Base-by-base conservation (phyloP, 2,329 filamentous ascomycete genomes). In the Hortaea werneckii region DNA sequence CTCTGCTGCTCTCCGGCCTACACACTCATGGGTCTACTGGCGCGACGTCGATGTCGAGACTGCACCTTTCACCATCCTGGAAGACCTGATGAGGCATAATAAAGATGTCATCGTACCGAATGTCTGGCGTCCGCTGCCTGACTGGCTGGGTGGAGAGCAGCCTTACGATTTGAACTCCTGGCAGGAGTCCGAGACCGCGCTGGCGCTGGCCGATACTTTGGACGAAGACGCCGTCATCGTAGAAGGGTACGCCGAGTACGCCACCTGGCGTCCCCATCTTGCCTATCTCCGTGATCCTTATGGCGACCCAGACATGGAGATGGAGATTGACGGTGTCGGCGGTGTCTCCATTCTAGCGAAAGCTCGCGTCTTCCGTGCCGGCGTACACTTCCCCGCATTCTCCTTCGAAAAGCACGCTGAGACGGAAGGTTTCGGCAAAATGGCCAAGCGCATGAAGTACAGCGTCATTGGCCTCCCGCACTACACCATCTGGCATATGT, bases 1-100 rank as follows among this genome's bases (percentile, higher is more conserved):
- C 46, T 95, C 88, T 59, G 90, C 92, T 37, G 90, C 92, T 20
- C 71, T 98, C 44, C 81, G 92, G 38, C 92, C 92, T 1, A 94
- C 92, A 43, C 92, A 98, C 64, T 95, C 89, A 53, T 98, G 92
- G 92, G 92, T 98, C 7, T 98, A 98, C 64, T 98, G 92, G 92
- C 82, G 92, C 67, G 92, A 98, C 69, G 92, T 95, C 26, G 92
- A 98, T 68, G 92, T 98, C 6, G 88, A 96, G 68, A 98, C 92
- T 1, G 92, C 92, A 2, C 92, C 92, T 0, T 92, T 90, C 61
- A 96, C 92, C 0, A 96, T 98, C 57, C 70, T 98, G 52, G 92
- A 98, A 64, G 92, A 98, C 69, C 71, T 98, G 45, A 98, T 98
- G 92, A 82, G 90, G 52, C 92, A 98, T 62, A 95, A 98, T 69